Evolutionary conservation across 495 filamentous ascomycete species (phyloP).

Genomic region (Penicillium odoratum): DNA sequence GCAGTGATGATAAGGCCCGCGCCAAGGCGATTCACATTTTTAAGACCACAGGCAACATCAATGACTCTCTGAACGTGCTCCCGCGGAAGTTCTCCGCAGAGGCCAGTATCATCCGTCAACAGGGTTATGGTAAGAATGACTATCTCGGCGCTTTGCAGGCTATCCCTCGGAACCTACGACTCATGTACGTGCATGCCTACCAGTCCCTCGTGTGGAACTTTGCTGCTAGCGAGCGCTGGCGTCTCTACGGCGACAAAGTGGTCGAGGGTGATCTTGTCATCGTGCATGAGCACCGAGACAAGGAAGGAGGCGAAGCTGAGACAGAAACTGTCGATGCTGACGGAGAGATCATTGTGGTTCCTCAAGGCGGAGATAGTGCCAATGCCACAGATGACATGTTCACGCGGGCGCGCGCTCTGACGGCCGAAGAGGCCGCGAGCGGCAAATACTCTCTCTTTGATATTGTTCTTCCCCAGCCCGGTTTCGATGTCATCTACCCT

Average conservation of each 20-base stretch:
- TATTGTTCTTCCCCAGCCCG: conserved; percentile 90
- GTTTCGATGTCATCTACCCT: conserved; percentile 87
- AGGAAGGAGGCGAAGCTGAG: conserved; percentile 22
- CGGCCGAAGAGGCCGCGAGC: conserved; percentile 72
- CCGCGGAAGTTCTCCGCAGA: conserved; percentile 84
- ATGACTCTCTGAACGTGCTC: conserved; percentile 62
- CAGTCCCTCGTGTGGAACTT: conserved; percentile 93
- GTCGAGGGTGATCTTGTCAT: conserved; percentile 87
- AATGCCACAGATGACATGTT: conserved; percentile 59
- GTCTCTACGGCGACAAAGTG: conserved; percentile 64
- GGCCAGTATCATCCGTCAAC: conserved; percentile 69
- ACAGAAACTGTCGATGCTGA: conserved; percentile 58
- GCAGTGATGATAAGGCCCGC: conserved; percentile 71
- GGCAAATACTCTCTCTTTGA: conserved; percentile 83
- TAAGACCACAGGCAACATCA: conserved; percentile 53
- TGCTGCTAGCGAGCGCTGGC: conserved; percentile 76
- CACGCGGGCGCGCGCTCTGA: conserved; percentile 72
- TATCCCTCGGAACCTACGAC: conserved; percentile 74
- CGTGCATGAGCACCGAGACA: conserved; percentile 54
- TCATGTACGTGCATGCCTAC: conserved; percentile 97
- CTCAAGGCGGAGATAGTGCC: conserved; percentile 55
- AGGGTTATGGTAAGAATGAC: conserved; percentile 57
- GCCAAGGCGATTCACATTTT: conserved; percentile 75
- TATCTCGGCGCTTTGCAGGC: conserved; percentile 74
- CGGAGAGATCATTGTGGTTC: conserved; percentile 66